Base-by-base conservation (phyloP, 345 rosid species). In the Eutrema heterophyllum region DNA sequence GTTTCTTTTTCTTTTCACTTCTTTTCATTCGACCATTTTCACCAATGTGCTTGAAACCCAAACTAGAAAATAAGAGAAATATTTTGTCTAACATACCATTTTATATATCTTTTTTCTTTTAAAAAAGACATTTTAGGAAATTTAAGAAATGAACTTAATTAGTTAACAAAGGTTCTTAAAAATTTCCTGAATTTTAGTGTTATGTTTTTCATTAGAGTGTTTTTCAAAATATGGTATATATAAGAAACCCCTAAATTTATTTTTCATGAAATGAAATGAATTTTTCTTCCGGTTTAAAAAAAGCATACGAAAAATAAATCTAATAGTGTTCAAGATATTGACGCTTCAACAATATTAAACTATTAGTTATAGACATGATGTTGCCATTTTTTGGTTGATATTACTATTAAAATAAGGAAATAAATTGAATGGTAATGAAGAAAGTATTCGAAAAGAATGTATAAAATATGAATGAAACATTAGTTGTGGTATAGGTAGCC, bases 211-310 rank as follows among this genome's bases (percentile, higher is more conserved):
- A 12, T 15, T 29, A 15, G 11, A 67, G 18, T 14, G 5, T 4
- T 59, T 39, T 39, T 39, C 2, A 9, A 59, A 29, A 32, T 29
- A 41, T 43, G 66, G 36, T 14, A 80, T 85, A 70, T 71, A 66
- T 77, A 71, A 82, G 68, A 74, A 72, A 66, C 79, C 82, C 71
- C 50, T 32, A 63, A 55, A 74, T 50, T 16, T 1, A 4, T 16
- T 36, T 58, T 40, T 38, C 16, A n/a, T 27, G 29, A 67, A 78
- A 46, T 71, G 54, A 50, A 1, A 29, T 29, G 32, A 29, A 3
- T n/a, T n/a, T 62, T 9, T 50, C 29, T 67, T 16, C 29, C 11
- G 27, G 41, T 27, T 7, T 29, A 13, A 21, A 6, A 49, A 67
- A n/a, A 51, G 3, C 21, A 36, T 8, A 24, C 5, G 6, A 5